Evolutionary conservation across 192 early-diverging fungal genomes (phyloP).

Genomic region (Coemansia javaensis): DNA sequence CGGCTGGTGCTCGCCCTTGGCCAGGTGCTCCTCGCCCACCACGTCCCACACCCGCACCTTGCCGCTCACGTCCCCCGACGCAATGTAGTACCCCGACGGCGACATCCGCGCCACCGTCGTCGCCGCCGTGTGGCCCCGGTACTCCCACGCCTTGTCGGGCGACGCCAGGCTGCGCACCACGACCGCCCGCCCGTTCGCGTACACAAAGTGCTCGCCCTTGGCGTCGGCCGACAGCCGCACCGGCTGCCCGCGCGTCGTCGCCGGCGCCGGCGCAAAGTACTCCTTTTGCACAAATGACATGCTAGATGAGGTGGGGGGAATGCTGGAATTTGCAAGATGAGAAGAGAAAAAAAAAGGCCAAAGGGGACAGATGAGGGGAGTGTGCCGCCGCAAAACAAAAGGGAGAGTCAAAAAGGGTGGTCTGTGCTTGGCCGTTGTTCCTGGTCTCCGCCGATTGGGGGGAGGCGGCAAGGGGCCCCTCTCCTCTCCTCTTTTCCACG

Average conservation of each 20-base stretch:
- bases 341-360: not conserved
- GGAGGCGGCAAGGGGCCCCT: too few species aligned
- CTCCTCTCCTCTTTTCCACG: too few species aligned
- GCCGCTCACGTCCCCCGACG: slow-evolving; percentile 85
- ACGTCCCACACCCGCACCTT: slow-evolving; percentile 95
- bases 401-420: not conserved
- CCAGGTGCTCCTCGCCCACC: slow-evolving; percentile 67
- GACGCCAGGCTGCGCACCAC: slow-evolving; percentile 71
- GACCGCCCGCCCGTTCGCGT: slow-evolving; percentile 85
- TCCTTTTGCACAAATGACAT: slow-evolving; percentile 44
- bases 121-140: slow-evolving; percentile 71
- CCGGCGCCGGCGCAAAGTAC: slow-evolving; percentile 67
- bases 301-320: too few species aligned
- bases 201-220: slow-evolving; percentile 77
- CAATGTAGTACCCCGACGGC: slow-evolving; percentile 92
- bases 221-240: slow-evolving; percentile 80
- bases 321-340: not conserved
- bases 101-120: slow-evolving; percentile 85
- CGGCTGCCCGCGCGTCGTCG: slow-evolving; percentile 72
- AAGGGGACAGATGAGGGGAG: not conserved
- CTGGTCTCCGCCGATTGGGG: too few species aligned
- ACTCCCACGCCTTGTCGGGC: slow-evolving; percentile 55
- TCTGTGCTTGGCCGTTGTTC: too few species aligned
- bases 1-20: slow-evolving; percentile 78
- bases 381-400: not conserved